Evolutionary conservation across 192 early-diverging fungal species (phyloP), one percentile per base, ranked within the genome.

Genomic region (Umbelopsis ramanniana): DNA sequence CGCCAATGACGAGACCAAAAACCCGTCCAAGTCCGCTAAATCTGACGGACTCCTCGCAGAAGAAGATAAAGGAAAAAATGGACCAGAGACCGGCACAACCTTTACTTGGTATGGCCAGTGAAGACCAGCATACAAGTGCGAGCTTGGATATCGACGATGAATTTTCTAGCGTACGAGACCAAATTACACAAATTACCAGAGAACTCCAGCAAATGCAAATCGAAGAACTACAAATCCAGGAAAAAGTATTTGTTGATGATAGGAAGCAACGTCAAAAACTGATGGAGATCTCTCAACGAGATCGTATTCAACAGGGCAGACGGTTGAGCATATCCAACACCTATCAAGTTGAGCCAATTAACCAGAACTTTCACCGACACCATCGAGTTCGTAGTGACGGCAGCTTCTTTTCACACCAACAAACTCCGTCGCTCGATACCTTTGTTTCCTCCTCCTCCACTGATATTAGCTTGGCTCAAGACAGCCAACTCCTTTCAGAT

Each of bases 391-490:
- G 26, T 19, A 63, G 57, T 19, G 24, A 63, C n/a, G 57, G 57
- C 57, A 63, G 57, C 57, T 63, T 63, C 7, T 63, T 63, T 37
- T 63, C 57, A 29, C 57, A 63, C 5, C 57, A 35, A 14, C 57
- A 63, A n/a, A 19, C 26, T 4, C 33, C 17, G 8, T 63, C 57
- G 19, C 26, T 63, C 17, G 57, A 35, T 54, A 26, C 53, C 8
- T 12, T 26, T 14, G 23, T 24, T 8, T 29, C 57, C 14, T 63
- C 57, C 26, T 29, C 57, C 17, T 29, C 57, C 26, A 37, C 57
- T 63, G 57, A 26, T 8, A 19, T n/a, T 38, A 37, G 57, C 33
- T 37, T 35, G 3, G 15, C 57, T 37, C 29, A 29, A 14, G 29
- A 63, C 26, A 2, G 35, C 4, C 17, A 17, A 33, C n/a, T 14